These are phyloP conservation scores for Gonapodya sp. DNA, from an alignment of 192 early-diverging fungal species.

Conservation along the genomic window DNA sequence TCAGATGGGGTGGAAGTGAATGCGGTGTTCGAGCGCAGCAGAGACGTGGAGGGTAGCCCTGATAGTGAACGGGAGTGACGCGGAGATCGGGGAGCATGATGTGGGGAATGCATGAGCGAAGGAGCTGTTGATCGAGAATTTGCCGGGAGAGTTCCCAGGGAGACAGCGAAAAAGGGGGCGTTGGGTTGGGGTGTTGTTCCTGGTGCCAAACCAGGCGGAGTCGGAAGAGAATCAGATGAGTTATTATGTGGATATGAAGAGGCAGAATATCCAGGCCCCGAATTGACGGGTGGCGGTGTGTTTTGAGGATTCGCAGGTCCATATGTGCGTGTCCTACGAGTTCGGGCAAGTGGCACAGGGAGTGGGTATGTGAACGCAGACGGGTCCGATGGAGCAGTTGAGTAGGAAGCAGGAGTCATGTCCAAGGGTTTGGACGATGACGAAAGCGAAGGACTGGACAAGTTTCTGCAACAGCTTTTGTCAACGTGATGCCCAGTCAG, in stretches of 20 bases:
- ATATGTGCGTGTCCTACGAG: neutral
- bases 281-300: neutral
- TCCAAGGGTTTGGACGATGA: too few relatives aligned
- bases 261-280: too few relatives aligned
- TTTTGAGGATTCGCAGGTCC: neutral
- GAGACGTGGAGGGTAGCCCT: too few relatives aligned
- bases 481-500: too few relatives aligned
- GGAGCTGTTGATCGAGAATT: neutral
- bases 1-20: neutral
- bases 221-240: neutral
- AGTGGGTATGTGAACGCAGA: neutral
- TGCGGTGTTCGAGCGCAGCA: neutral
- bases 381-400: neutral
- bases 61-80: neutral
- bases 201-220: neutral
- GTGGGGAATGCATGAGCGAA: neutral
- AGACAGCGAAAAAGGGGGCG: neutral
- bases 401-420: too few relatives aligned
- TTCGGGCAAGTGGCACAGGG: neutral
- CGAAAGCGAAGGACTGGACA: too few relatives aligned
- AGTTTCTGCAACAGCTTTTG: too few relatives aligned
- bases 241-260: neutral
- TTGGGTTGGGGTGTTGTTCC: neutral
- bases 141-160: neutral
- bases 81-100: neutral